Evolutionary conservation across 2,329 filamentous ascomycete genomes (phyloP), one percentile per base, ranked within the genome.

Genomic region (Colletotrichum gloeosporioides): DNA sequence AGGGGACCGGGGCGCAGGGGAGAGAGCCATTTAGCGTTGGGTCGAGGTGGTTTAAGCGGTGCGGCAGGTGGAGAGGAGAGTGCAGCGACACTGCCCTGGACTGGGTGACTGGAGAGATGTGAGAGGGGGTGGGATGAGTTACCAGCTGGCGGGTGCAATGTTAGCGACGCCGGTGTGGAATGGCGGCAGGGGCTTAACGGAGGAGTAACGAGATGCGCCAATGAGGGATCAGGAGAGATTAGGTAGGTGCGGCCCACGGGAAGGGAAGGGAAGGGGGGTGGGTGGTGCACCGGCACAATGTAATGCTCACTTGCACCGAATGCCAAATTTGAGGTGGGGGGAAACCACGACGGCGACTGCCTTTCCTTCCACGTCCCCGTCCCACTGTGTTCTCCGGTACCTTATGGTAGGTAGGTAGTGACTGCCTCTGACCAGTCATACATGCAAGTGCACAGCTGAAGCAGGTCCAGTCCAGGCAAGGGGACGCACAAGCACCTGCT

Each of bases 251-350:
- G n/a, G 44, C 31, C 18, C 25, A 44, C 32, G 34, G 64, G 25
- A 34, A 34, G n/a, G 63, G 22, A 39, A 16, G 65, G 36, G 22
- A 55, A 27, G 49, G 36, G n/a, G n/a, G 25, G 25, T 8, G 34
- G 64, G 8, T 25, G 53, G 53, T 49, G 44, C 44, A 49, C 44
- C 44, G 22, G 44, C 44, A n/a, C 44, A 49, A 49, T 49, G 44
- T 22, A 29, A 34, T 29, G 55, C 8, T 29, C 55, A 27, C 55
- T 27, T 16, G 31, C 55, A 39, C 34, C 34, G 16, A 39, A 13
- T 73, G 72, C 61, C 61, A 75, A 63, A 67, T 62, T 67, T 39
- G 62, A 72, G 55, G 73, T 72, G 73, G 61, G 36, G 22, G 55
- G 25, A 18, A 29, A 59, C 55, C 22, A 59, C 22, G 27, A 29